phyloP scores from a whole-genome alignment of 2,329 filamentous ascomycete species.

The Penicillium sp. region DNA sequence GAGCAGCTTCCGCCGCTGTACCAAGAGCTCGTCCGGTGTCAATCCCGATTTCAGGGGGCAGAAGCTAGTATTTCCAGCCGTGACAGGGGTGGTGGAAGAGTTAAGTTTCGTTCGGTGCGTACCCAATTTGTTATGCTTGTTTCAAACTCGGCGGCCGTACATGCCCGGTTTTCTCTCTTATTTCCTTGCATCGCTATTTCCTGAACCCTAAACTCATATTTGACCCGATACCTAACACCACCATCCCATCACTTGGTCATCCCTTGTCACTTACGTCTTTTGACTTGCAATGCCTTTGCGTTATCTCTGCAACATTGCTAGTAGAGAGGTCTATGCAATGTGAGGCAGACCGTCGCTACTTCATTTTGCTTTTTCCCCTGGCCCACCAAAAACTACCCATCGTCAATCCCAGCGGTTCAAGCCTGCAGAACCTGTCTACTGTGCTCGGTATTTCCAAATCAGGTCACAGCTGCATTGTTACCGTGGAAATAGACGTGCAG shows the following conservation, averaged over 20 bases:
- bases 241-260: not conserved
- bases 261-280: too few relatives aligned
- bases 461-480: slow-evolving; percentile 1
- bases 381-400: not conserved
- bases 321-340: not conserved
- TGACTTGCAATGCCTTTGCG: not conserved
- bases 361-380: not conserved
- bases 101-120: slow-evolving; percentile 74
- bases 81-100: slow-evolving; percentile 65
- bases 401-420: not conserved
- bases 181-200: not conserved
- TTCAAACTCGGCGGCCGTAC: not conserved
- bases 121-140: slow-evolving; percentile 11
- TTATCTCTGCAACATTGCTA: not conserved
- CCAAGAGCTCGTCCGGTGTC: slow-evolving; percentile 58
- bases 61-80: slow-evolving; percentile 61
- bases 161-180: not conserved
- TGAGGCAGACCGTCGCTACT: not conserved
- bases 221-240: too few relatives aligned
- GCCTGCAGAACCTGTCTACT: slow-evolving; percentile 5
- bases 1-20: slow-evolving; percentile 62
- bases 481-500: slow-evolving; percentile 11
- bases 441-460: not conserved
- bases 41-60: slow-evolving; percentile 68
- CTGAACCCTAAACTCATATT: not conserved